Evolutionary conservation across 2,329 filamentous ascomycete genomes (phyloP), one percentile per base, ranked within the genome.

Genomic region (Albifimbria verrucaria): DNA sequence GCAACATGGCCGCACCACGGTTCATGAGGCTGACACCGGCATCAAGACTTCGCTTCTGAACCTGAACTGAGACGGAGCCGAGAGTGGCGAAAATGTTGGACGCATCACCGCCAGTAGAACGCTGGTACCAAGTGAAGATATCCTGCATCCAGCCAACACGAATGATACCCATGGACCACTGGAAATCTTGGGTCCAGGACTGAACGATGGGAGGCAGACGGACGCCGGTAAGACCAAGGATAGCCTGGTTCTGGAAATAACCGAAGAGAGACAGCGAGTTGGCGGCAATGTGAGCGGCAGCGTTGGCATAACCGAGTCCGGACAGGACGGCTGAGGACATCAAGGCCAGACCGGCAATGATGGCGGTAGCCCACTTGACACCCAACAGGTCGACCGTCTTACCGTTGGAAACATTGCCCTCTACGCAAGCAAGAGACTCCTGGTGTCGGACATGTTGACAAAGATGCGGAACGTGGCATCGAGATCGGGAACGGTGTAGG

Each of bases 101-200:
- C 1, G 93, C 89, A 1, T 82, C 91, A 57, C 93, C 93, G 50
- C 93, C 93, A 3, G 93, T 97, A 3, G 93, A 83, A 56, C 92
- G 89, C 74, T 96, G 92, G 68, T 97, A 97, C 93, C 93, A 97
- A 32, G 92, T 96, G 56, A 90, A 90, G 65, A 96, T 89, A 47
- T 78, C 79, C 75, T 97, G 91, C 74, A 97, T 82, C 70, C 96
- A 97, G n/a, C 78, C 79, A 42, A 97, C 80, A 49, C 83, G 83
- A 64, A 97, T 96, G 63, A 97, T 92, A 62, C 93, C 93, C 90
- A 97, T 94, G 65, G 88, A 95, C 93, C 93, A 97, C 68, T 95
- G 89, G 75, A 97, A 97, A 73, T 97, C 93, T 74, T 97, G 92
- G 2, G 92, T 96, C 93, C 93, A 97, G 0, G 92, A 82, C 64